These are phyloP conservation scores for Monilinia fructigena DNA, from an alignment of 2,329 filamentous ascomycete species.

Conservation along the genomic window DNA sequence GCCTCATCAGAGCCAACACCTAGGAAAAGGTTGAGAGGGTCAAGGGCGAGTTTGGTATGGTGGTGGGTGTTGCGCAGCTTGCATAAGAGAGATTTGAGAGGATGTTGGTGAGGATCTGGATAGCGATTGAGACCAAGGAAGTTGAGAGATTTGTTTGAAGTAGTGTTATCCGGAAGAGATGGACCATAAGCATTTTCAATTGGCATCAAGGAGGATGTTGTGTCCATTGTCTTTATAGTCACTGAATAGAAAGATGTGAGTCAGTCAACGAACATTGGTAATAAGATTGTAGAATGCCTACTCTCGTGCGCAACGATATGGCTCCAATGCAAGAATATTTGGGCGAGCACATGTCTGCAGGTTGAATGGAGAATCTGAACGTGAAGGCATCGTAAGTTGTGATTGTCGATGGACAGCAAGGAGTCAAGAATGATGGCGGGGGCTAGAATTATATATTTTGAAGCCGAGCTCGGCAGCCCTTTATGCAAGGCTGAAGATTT, in stretches of 20 bases:
- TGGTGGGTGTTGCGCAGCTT: constrained; percentile 79
- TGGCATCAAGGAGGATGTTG: constrained; percentile 94
- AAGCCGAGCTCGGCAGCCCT: constrained; percentile 18
- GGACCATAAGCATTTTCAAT: constrained; percentile 95
- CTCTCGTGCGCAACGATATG: constrained; percentile 81
- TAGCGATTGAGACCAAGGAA: constrained; percentile 86
- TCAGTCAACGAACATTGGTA: constrained; percentile 25
- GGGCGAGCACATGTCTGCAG: constrained; percentile 71
- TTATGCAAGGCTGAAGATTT: constrained; percentile 10
- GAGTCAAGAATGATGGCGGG: constrained; percentile 9
- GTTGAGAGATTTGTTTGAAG: constrained; percentile 59
- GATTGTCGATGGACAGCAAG: constrained; percentile 10
- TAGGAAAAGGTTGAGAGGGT: constrained; percentile 84
- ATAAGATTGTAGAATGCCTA: constrained; percentile 45
- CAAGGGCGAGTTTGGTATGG: constrained; percentile 72
- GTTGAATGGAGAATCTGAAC: constrained; percentile 61
- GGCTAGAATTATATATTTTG: constrained; percentile 21
- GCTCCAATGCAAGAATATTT: constrained; percentile 74
- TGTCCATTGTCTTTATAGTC: constrained; percentile 99
- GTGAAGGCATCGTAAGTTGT: constrained; percentile 35
- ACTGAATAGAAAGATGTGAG: constrained; percentile 49
- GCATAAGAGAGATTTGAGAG: constrained; percentile 85
- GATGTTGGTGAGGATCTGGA: constrained; percentile 89
- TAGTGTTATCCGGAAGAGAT: constrained; percentile 54
- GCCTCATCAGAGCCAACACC: constrained; percentile 96